phyloP scores from a whole-genome alignment of 257 asterid species.

The Perilla frutescens region DNA sequence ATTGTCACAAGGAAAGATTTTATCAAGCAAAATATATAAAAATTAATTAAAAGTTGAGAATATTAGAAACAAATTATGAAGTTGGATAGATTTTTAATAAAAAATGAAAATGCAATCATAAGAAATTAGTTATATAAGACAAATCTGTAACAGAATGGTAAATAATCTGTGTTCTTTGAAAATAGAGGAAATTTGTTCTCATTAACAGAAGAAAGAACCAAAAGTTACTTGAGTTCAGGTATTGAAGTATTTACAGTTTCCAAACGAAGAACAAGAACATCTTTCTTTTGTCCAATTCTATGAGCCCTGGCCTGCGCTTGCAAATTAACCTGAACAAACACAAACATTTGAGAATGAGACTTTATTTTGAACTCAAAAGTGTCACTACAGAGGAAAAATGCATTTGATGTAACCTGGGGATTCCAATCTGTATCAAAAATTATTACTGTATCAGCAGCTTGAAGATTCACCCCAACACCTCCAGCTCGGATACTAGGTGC shows the following conservation, averaged over 20 bases:
- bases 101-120: constrained; percentile 16
- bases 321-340: constrained; percentile 86
- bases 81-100: not conserved
- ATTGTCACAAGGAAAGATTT: too few relatives aligned
- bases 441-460: constrained; percentile 99
- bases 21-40: too few relatives aligned
- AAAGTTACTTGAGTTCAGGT: constrained; percentile 28
- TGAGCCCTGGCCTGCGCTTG: constrained; percentile 99
- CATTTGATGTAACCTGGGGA: constrained; percentile 74
- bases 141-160: constrained; percentile 16
- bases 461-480: constrained; percentile 99
- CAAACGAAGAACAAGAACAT: constrained; percentile 95
- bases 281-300: constrained; percentile 99
- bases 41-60: too few relatives aligned
- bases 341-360: constrained; percentile 27
- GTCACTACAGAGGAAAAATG: constrained; percentile 22
- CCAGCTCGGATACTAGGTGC: constrained; percentile 94
- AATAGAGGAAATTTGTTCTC: not conserved
- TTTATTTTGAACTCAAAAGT: constrained; percentile 20
- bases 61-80: too few relatives aligned
- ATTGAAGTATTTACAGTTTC: constrained; percentile 72
- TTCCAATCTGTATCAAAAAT: constrained; percentile 99
- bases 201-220: constrained; percentile 23
- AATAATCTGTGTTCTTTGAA: not conserved
- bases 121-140: constrained; percentile 5